Base-by-base conservation (phyloP, 768 basidiomycete genomes). In the Rhizopogon vinicolor region DNA sequence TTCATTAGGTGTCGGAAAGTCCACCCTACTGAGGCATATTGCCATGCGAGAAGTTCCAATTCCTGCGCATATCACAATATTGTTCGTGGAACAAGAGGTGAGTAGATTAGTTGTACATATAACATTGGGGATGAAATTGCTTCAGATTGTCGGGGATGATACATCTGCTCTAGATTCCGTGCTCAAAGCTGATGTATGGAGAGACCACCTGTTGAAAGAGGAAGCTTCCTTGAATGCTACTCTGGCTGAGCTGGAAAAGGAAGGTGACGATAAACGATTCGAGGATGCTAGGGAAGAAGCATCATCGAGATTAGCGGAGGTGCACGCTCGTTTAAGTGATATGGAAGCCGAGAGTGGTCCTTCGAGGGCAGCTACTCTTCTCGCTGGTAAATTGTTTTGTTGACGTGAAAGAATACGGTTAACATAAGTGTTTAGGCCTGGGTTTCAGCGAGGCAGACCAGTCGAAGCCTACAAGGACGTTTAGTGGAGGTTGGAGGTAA, bases 161-260 rank as follows among this genome's bases (percentile, higher is more conserved):
- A 98, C 94, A 0, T 75, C 77, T 1, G 97, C 97, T 3, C 78
- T 99, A 42, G 90, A 94, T 19, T 94, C 95, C 1, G 97, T 99
- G 19, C 79, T 99, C n/a, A 93, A 95, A 69, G 97, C 97, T n/a
- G 97, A 99, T 67, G 97, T 99, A 33, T 98, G 97, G 93, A 81
- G 96, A 67, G 94, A 96, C 64, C 89, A 92, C 60, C 77, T 98
- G 16, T 72, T 97, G 49, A 88, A 85, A 53, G 93, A 99, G 65
- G 95, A 98, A 70, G 73, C 73, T 0, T 72, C 78, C 19, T 75
- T 98, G 44, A 94, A 95, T 63, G 80, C 79, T 0, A 80, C 82
- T 58, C 79, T 98, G 2, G 71, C 81, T 0, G 82, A 79, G 56
- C 77, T 96, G 12, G 93, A 97, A 56, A 69, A 70, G 22, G 84